Percentiles rank a stretch among this genome's conserved stretches.
phyloP scores from a whole-genome alignment of 805 yeast species.

The Debaryomyces maramus region DNA sequence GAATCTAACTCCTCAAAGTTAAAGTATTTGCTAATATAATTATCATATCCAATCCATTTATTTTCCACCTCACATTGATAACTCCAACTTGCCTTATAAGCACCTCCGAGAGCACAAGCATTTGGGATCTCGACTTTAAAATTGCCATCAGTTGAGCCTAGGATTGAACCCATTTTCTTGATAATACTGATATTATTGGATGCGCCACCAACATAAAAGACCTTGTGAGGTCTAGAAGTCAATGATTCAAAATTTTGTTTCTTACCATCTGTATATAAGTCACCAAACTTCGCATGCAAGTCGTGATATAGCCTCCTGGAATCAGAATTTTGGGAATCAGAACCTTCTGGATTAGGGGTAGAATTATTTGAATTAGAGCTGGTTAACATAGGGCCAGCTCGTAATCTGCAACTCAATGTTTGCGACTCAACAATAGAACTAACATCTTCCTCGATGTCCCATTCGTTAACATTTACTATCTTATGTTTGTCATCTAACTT shows the following conservation, averaged over 20 bases:
- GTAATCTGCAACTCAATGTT: conserved; percentile 76
- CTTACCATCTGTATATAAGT: conserved; percentile 50
- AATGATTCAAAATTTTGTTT: conserved; percentile 44
- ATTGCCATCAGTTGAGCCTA: conserved; percentile 67
- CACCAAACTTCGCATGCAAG: conserved; percentile 36
- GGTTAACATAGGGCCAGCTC: conserved; percentile 76
- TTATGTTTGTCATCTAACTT: conserved; percentile 31
- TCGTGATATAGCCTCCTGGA: conserved; percentile 23
- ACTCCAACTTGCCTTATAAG: conserved; percentile 82
- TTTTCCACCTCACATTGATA: conserved; percentile 30
- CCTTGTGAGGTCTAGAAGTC: conserved; percentile 60
- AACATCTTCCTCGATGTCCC: conserved; percentile 64
- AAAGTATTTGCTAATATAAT: conserved; percentile 38
- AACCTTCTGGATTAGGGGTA: background rate
- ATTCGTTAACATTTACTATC: conserved; percentile 27
- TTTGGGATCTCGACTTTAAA: conserved; percentile 75
- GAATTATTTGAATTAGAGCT: conserved; percentile 7
- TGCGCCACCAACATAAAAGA: conserved; percentile 87
- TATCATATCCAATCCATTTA: conserved; percentile 45
- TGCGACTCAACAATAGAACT: conserved; percentile 82
- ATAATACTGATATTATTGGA: conserved; percentile 71
- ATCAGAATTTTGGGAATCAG: conserved; percentile 2
- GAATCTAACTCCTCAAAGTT: conserved; percentile 52
- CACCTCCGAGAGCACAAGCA: conserved; percentile 93
- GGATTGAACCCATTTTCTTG: conserved; percentile 62